Evolutionary conservation across 1,284 basidiomycete genomes (phyloP).

Genomic region (Filobasidium uniguttulatum): DNA sequence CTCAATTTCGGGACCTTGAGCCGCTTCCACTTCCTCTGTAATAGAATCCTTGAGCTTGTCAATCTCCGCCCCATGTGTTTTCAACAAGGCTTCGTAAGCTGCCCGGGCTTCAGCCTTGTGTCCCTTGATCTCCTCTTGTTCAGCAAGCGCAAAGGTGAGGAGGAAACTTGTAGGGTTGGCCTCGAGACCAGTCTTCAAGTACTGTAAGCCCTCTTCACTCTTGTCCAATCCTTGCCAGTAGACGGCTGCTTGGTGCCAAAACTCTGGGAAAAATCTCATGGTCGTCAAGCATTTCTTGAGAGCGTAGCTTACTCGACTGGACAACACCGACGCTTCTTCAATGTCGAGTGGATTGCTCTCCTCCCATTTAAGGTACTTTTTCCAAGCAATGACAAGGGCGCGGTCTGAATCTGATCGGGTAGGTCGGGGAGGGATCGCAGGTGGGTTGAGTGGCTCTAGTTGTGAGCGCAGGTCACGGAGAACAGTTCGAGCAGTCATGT

Average conservation of each 20-base stretch:
- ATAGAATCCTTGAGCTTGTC: constrained; percentile 50
- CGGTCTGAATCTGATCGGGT: constrained; percentile 62
- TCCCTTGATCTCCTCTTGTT: constrained; percentile 56
- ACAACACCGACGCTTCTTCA: constrained; percentile 57
- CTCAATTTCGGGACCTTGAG: constrained; percentile 35
- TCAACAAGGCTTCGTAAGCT: constrained; percentile 58
- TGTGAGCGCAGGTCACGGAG: constrained; percentile 65
- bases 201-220: constrained; percentile 64
- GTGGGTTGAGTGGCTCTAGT: constrained; percentile 49
- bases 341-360: constrained; percentile 82
- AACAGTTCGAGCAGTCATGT: constrained; percentile 87
- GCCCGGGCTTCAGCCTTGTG: constrained; percentile 55
- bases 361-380: constrained; percentile 87
- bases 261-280: constrained; percentile 89
- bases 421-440: constrained; percentile 55
- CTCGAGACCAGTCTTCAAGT: constrained; percentile 70
- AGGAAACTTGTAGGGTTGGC: constrained; percentile 81
- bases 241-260: constrained; percentile 86
- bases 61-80: constrained; percentile 54
- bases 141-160: constrained; percentile 77
- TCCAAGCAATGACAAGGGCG: constrained; percentile 68
- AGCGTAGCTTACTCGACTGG: constrained; percentile 61
- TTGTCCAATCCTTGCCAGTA: constrained; percentile 64
- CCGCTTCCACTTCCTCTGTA: constrained; percentile 38
- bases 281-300: constrained; percentile 68